Evolutionary conservation across 345 rosid genomes (phyloP).

Genomic region (Melaleuca quinquenervia): DNA sequence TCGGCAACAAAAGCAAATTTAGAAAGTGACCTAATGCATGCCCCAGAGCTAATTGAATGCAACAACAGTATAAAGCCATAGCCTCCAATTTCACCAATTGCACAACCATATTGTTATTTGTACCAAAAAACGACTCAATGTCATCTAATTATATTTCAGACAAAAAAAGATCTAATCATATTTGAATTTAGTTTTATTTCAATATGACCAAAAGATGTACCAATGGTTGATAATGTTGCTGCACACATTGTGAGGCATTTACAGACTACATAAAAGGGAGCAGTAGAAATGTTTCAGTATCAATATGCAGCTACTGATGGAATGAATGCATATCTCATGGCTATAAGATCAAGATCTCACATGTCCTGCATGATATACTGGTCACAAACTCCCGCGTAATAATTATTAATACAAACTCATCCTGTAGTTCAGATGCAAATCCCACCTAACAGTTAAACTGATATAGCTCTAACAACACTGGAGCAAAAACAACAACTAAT

Average conservation of each 20-base stretch:
- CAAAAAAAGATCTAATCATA: too few relatives aligned
- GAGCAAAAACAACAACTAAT: neutral
- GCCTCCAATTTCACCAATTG: neutral
- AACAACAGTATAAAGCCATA: neutral
- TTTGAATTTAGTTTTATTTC: too few relatives aligned
- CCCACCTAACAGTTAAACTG: neutral
- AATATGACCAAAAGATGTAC: too few relatives aligned
- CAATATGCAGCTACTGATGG: neutral
- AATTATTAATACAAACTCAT: neutral
- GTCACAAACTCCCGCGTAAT: neutral
- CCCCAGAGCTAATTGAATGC: neutral
- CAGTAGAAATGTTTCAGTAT: neutral
- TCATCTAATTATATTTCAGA: neutral
- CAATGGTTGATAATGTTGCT: too few relatives aligned
- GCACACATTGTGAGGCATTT: too few relatives aligned
- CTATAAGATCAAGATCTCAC: neutral
- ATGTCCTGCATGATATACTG: neutral
- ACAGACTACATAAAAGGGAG: too few relatives aligned
- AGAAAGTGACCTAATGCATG: neutral
- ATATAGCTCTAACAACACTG: neutral
- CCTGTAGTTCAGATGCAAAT: neutral
- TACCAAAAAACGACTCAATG: neutral
- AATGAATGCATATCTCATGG: neutral
- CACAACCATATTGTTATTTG: too few relatives aligned
- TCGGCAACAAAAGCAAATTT: neutral